Conservation (phyloP, 495 filamentous ascomycete species). For the Aspergillus sparsus region DNA sequence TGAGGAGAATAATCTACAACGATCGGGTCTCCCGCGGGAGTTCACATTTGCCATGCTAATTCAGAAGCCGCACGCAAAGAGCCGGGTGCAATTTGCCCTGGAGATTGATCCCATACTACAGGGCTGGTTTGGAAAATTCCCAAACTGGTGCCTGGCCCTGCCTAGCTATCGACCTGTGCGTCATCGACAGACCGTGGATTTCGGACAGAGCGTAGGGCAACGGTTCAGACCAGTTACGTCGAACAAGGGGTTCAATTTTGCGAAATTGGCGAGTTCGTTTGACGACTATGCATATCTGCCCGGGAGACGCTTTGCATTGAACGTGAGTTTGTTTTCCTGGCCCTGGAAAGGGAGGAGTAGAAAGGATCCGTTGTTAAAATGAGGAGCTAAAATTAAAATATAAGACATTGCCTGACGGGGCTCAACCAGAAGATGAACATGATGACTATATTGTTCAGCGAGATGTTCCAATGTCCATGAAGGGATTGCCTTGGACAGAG, state of each 20-base stretch:
- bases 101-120: conserved; percentile 46
- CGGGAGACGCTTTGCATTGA: conserved; percentile 35
- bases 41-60: conserved; percentile 57
- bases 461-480: no score
- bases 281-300: conserved; percentile 49
- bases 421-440: no score
- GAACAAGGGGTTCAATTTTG: conserved; percentile 44
- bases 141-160: conserved; percentile 33
- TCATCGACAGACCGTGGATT: conserved; percentile 33
- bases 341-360: no score
- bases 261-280: conserved; percentile 36
- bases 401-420: no score
- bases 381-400: no score
- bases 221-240: conserved; percentile 36
- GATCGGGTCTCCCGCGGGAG: conserved; percentile 54
- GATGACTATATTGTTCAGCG: no score
- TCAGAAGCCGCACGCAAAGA: conserved; percentile 40
- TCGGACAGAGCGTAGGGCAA: conserved; percentile 40
- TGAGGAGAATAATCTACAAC: conserved; percentile 52
- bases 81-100: conserved; percentile 31
- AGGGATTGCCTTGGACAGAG: no score
- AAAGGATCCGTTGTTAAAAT: no score
- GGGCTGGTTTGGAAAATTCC: conserved; percentile 36
- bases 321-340: conserved; percentile 24
- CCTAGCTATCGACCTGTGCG: conserved; percentile 32